Base-by-base conservation (phyloP, 805 yeast genomes). In the Cyberlindnera americana region DNA sequence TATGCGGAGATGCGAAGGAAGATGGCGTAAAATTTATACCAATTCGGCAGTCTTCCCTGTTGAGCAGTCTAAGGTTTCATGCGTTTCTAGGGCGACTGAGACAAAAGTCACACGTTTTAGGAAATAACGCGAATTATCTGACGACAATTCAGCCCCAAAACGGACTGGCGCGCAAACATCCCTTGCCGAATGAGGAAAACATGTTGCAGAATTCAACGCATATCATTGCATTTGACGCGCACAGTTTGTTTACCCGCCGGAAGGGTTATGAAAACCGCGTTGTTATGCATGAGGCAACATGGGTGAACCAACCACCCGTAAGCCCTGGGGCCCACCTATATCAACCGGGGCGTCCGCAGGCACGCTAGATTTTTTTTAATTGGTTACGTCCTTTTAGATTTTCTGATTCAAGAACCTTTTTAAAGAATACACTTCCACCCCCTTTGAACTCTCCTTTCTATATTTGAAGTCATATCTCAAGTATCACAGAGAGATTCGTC, bases 401-500 rank as follows among this genome's bases (percentile, higher is more conserved):
- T 6, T n/a, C 26, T 6, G 34, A 29, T 13, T 17, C 31, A n/a
- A n/a, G n/a, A n/a, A n/a, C n/a, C n/a, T 25, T n/a, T 13, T 14
- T 25, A 25, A 6, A 25, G 15, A 30, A 19, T 13, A 19, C 33
- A 5, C 26, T 14, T 12, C 19, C n/a, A 16, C 11, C 4, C 35
- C 11, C 18, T 28, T 28, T 28, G 32, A 28, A 35, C 38, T 35
- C 38, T 33, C 35, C 10, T 21, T 21, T n/a, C 18, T 5, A 4
- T 11, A 16, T 19, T 14, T 19, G 31, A 26, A 25, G 31, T n/a
- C 26, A 21, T 17, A 6, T 23, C 19, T 26, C 37, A 26, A 26
- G 26, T 22, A 21, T 5, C 25, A 26, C 17, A 39, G 45, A 38
- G 46, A 42, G 46, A 38, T 42, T 42, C 46, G 46, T 42, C 46